phyloP scores from a whole-genome alignment of 805 yeast species.

The Jamesozyma piceae region DNA sequence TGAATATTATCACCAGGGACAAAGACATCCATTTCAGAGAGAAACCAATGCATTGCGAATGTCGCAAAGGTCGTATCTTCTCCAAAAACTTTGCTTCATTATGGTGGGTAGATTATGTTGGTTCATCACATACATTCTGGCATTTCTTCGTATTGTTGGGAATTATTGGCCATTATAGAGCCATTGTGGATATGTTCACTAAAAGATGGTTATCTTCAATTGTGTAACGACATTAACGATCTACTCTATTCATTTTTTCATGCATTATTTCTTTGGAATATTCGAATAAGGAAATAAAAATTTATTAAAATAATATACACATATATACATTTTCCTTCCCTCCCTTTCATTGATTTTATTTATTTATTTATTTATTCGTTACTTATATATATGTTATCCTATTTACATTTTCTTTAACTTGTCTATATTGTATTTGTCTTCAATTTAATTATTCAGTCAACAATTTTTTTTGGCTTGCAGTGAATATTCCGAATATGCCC shows the following conservation, averaged over 20 bases:
- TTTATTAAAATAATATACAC: too few relatives aligned
- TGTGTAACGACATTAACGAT: too few relatives aligned
- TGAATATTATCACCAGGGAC: slow-evolving; percentile 27
- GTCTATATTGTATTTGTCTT: too few relatives aligned
- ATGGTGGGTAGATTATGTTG: slow-evolving; percentile 78
- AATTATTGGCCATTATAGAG: slow-evolving; percentile 78
- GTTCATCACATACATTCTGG: slow-evolving; percentile 87
- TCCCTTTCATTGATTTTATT: not conserved
- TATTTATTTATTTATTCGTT: too few relatives aligned
- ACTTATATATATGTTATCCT: too few relatives aligned
- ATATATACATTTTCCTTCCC: not conserved
- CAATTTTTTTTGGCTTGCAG: too few relatives aligned
- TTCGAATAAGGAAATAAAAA: too few relatives aligned
- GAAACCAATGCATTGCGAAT: slow-evolving; percentile 30
- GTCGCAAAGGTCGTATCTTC: slow-evolving; percentile 13
- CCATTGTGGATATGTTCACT: slow-evolving; percentile 62
- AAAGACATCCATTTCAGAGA: slow-evolving; percentile 34
- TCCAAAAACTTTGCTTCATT: slow-evolving; percentile 37
- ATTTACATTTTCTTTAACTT: too few relatives aligned
- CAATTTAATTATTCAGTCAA: too few relatives aligned
- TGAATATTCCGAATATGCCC: too few relatives aligned
- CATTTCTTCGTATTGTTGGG: slow-evolving; percentile 86
- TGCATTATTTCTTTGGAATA: not conserved
- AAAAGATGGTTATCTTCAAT: slow-evolving; percentile 24
- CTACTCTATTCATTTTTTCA: too few relatives aligned